Percentiles rank a stretch among this genome's conserved stretches.
These are phyloP conservation scores for Colletotrichum sansevieriae DNA, from an alignment of 2,329 filamentous ascomycete genomes.

Conservation along the genomic window DNA sequence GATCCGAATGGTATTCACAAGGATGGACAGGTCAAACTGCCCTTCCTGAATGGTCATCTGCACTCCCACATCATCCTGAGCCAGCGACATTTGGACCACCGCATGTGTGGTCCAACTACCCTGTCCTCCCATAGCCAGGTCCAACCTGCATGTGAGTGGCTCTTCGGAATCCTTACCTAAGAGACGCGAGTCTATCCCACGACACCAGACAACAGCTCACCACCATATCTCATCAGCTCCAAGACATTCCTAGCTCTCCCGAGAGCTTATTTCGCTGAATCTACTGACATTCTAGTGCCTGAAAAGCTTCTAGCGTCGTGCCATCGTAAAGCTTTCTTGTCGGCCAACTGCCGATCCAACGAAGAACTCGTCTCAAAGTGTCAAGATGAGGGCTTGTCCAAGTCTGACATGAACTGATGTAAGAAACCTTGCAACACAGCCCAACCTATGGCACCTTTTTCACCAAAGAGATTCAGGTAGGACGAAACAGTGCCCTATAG, in stretches of 20 bases:
- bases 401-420: conserved; percentile 14
- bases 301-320: conserved; percentile 33
- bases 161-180: neutral
- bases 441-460: neutral
- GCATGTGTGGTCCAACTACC: neutral
- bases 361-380: neutral
- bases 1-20: conserved; percentile 6
- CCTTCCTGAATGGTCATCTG: conserved; percentile 29
- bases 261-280: neutral
- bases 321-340: conserved; percentile 27
- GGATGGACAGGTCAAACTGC: conserved; percentile 14
- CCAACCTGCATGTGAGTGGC: neutral
- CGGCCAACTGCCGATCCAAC: conserved; percentile 24
- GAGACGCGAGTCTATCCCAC: neutral
- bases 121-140: conserved; percentile 7
- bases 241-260: neutral
- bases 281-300: conserved; percentile 1
- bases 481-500: neutral
- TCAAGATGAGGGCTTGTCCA: conserved; percentile 30
- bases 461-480: neutral
- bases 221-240: too few species aligned
- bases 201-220: neutral
- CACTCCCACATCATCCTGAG: conserved; percentile 28
- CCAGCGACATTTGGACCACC: neutral
- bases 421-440: neutral